These are phyloP conservation scores for Tulasnella sp. DNA, from an alignment of 768 basidiomycete genomes.

Conservation along the genomic window DNA sequence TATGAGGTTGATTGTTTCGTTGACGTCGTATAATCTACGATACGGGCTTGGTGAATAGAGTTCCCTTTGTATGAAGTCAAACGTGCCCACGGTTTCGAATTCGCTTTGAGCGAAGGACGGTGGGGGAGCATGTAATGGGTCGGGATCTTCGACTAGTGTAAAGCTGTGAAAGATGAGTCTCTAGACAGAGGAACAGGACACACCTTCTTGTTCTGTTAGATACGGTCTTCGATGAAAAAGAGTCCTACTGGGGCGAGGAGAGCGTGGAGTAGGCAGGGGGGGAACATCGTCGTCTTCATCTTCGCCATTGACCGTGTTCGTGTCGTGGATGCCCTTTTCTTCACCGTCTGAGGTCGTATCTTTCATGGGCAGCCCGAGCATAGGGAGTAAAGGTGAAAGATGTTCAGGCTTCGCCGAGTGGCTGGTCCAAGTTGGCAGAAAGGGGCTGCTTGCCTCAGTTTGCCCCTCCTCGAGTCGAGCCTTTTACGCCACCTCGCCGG, in stretches of 20 bases:
- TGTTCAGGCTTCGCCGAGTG: neutral
- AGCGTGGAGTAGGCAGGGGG: neutral
- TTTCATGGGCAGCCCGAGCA: neutral
- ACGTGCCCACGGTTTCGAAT: slow-evolving; percentile 31
- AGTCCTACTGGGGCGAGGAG: neutral
- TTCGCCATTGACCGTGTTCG: neutral
- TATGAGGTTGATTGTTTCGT: slow-evolving; percentile 32
- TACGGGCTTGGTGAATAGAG: neutral
- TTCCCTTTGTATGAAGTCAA: neutral
- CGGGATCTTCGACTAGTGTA: neutral
- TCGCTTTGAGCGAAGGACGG: slow-evolving; percentile 39
- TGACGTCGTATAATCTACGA: slow-evolving; percentile 46
- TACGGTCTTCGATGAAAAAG: neutral
- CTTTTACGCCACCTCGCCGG: neutral
- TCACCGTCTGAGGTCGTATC: neutral
- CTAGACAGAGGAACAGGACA: neutral
- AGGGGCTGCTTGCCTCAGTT: neutral
- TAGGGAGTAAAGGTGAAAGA: neutral
- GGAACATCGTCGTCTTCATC: neutral
- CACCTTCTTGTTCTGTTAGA: neutral
- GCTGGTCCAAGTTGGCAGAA: neutral
- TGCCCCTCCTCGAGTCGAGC: neutral
- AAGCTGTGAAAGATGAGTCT: neutral
- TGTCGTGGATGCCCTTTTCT: neutral
- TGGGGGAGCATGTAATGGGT: slow-evolving; percentile 18